Evolutionary conservation across 768 basidiomycete genomes (phyloP).

Genomic region (Daedalea quercina): DNA sequence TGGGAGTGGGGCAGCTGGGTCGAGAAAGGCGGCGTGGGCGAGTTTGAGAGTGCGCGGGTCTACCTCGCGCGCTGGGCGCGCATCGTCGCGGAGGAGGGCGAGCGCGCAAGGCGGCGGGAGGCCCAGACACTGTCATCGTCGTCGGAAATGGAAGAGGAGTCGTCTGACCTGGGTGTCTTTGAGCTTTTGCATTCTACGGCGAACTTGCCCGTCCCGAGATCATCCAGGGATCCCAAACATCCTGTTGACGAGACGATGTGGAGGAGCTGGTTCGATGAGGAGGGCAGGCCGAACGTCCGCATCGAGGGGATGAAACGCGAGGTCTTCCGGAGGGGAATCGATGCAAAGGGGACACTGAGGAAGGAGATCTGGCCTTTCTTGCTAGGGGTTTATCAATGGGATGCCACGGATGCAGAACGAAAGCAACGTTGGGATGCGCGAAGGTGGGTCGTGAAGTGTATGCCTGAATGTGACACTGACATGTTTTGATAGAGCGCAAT

Average conservation of each 20-base stretch:
- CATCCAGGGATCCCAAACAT: conserved; percentile 73
- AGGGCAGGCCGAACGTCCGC: conserved; percentile 60
- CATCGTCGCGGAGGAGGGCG: conserved; percentile 96
- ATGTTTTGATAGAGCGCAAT: conserved; percentile 45
- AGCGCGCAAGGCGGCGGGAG: conserved; percentile 78
- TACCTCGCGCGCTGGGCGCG: conserved; percentile 97
- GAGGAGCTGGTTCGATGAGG: conserved; percentile 69
- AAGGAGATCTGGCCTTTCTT: conserved; percentile 88
- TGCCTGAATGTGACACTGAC: not conserved
- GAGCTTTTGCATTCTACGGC: conserved; percentile 76
- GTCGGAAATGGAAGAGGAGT: conserved; percentile 49
- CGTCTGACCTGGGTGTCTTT: conserved; percentile 77
- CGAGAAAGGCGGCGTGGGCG: conserved; percentile 87
- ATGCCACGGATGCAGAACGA: conserved; percentile 55
- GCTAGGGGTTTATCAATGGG: conserved; percentile 81
- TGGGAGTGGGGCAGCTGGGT: conserved; percentile 93
- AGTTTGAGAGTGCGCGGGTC: conserved; percentile 93
- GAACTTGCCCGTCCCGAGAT: conserved; percentile 74
- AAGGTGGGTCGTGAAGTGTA: conserved; percentile 31
- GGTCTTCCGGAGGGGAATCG: conserved; percentile 72
- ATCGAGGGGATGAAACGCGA: conserved; percentile 68
- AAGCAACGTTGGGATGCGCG: conserved; percentile 55
- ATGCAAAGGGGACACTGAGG: conserved; percentile 46
- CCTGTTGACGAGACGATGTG: conserved; percentile 73
- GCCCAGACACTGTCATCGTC: conserved; percentile 58